A percentile compares a stretch with the other conserved stretches of the same genome.
Conservation (phyloP, 495 filamentous ascomycete species). For the Penicillium manginii region DNA sequence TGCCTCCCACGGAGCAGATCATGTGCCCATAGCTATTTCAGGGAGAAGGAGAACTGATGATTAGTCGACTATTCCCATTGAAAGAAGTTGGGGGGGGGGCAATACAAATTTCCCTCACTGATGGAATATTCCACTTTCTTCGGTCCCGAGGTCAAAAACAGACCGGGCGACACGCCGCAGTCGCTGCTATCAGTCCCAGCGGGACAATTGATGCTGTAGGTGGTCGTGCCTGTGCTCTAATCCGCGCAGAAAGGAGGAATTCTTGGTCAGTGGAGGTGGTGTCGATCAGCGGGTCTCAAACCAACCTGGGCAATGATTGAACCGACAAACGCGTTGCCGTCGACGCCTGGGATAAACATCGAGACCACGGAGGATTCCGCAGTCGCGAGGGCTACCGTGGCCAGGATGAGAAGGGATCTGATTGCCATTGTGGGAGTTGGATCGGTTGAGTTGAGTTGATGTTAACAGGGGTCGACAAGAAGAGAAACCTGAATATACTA, state of each 20-base stretch:
- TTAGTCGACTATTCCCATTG: neutral
- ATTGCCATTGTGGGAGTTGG: constrained; percentile 6
- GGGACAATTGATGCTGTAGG: constrained; percentile 46
- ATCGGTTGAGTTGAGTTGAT: neutral
- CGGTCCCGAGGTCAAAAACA: constrained; percentile 36
- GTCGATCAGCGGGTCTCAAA: neutral
- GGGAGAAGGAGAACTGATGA: neutral
- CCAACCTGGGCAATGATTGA: constrained; percentile 42
- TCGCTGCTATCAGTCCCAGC: constrained; percentile 30
- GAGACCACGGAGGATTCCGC: constrained; percentile 36
- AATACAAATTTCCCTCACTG: constrained; percentile 12
- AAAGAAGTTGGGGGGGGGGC: neutral
- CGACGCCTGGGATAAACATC: constrained; percentile 40
- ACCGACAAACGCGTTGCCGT: constrained; percentile 39
- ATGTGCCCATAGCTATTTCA: constrained; percentile 29
- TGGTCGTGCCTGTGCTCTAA: constrained; percentile 40
- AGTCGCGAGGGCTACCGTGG: constrained; percentile 26
- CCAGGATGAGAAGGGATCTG: constrained; percentile 6
- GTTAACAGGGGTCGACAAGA: no score
- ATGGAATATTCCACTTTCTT: constrained; percentile 27
- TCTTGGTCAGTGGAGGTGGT: constrained; percentile 6
- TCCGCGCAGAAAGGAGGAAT: neutral
- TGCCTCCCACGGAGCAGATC: constrained; percentile 37
- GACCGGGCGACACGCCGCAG: constrained; percentile 39
- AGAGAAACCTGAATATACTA: no score